phyloP scores from a whole-genome alignment of 805 yeast genomes.

The Myxozyma neotropica region DNA sequence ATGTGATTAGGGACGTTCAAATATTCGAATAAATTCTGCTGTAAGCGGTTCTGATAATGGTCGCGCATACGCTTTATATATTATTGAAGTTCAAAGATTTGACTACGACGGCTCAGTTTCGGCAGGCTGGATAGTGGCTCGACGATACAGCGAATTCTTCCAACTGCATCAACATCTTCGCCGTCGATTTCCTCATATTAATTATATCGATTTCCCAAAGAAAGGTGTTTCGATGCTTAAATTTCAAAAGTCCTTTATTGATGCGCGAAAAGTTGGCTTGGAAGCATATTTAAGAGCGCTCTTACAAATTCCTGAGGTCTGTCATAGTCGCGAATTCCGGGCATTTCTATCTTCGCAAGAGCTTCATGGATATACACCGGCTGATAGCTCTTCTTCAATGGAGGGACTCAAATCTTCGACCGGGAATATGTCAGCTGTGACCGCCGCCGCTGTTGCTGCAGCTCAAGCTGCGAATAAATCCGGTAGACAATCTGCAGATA shows the following conservation, averaged over 20 bases:
- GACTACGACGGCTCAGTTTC: slow-evolving; percentile 49
- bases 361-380: slow-evolving; percentile 11
- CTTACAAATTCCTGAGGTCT: slow-evolving; percentile 65
- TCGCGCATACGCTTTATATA: slow-evolving; percentile 66
- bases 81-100: slow-evolving; percentile 71
- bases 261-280: slow-evolving; percentile 61
- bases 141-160: slow-evolving; percentile 84
- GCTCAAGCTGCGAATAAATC: slow-evolving; percentile 6
- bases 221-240: slow-evolving; percentile 61
- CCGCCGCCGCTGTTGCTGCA: slow-evolving; percentile 22
- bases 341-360: slow-evolving; percentile 67
- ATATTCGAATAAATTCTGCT: slow-evolving; percentile 47
- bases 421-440: slow-evolving; percentile 10
- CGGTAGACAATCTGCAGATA: slow-evolving; percentile 17
- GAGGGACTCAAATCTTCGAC: neutral
- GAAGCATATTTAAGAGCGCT: slow-evolving; percentile 64
- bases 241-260: slow-evolving; percentile 66
- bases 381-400: neutral
- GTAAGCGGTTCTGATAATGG: slow-evolving; percentile 56
- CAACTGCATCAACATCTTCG: slow-evolving; percentile 67
- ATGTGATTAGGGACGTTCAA: slow-evolving; percentile 33
- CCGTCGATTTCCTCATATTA: slow-evolving; percentile 54
- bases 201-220: slow-evolving; percentile 54
- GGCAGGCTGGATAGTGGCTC: slow-evolving; percentile 88
- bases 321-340: slow-evolving; percentile 71